phyloP scores from a whole-genome alignment of 1,139 yeast genomes.

The Blastobotrys proliferans region DNA sequence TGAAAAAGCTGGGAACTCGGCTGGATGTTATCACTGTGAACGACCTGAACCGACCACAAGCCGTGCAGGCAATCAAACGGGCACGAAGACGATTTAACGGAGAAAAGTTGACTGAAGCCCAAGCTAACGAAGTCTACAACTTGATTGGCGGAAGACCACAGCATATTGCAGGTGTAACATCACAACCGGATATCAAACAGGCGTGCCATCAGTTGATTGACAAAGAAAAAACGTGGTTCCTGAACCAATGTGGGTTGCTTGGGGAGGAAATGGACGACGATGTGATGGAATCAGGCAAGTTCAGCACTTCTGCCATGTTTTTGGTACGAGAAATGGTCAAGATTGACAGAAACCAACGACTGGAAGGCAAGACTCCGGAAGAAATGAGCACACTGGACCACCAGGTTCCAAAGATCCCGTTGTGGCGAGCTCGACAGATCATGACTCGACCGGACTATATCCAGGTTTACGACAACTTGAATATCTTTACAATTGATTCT shows the following conservation, averaged over 20 bases:
- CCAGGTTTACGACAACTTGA: slow-evolving; percentile 67
- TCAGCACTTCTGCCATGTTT: slow-evolving; percentile 71
- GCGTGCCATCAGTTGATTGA: slow-evolving; percentile 73
- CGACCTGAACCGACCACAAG: slow-evolving; percentile 57
- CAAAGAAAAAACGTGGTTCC: slow-evolving; percentile 79
- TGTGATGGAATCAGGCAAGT: slow-evolving; percentile 82
- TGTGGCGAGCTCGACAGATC: slow-evolving; percentile 80
- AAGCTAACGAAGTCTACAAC: slow-evolving; percentile 57
- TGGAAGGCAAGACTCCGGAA: slow-evolving; percentile 24
- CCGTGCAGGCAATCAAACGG: slow-evolving; percentile 52
- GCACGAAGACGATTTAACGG: slow-evolving; percentile 49
- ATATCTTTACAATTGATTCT: slow-evolving; percentile 75
- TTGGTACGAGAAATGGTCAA: slow-evolving; percentile 69
- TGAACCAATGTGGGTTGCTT: slow-evolving; percentile 74
- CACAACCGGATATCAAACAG: slow-evolving; percentile 54
- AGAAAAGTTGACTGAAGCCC: slow-evolving; percentile 37
- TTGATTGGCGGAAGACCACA: slow-evolving; percentile 84
- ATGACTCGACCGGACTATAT: slow-evolving; percentile 85
- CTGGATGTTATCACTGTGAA: slow-evolving; percentile 67
- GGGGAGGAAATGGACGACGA: slow-evolving; percentile 85
- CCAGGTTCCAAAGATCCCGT: slow-evolving; percentile 64
- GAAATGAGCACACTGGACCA: slow-evolving; percentile 41
- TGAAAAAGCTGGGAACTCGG: slow-evolving; percentile 69
- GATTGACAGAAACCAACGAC: slow-evolving; percentile 44
- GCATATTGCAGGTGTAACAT: slow-evolving; percentile 70